Evolutionary conservation across 2,329 filamentous ascomycete genomes (phyloP), one percentile per base, ranked within the genome.

Genomic region (Microcyclospora pomicola): DNA sequence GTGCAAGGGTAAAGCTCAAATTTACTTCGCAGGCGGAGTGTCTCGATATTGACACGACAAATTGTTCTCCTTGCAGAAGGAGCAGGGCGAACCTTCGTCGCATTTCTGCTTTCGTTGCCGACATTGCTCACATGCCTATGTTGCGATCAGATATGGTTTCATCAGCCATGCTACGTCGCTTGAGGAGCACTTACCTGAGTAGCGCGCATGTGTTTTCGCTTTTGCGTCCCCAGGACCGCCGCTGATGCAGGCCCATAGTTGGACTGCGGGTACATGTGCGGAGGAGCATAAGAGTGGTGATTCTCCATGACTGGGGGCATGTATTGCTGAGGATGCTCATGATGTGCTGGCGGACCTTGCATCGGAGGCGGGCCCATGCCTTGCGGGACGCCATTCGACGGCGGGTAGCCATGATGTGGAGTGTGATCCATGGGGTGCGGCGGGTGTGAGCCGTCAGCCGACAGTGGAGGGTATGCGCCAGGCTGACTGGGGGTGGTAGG

Each of bases 81-180:
- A 84, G 55, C 85, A 88, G 51, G 82, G 86, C 47, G 81, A 77
- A 9, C 78, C 77, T 65, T 94, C 86, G 51, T 93, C 85, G 57
- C 86, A 94, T 61, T 93, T 93, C 11, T 85, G 85, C 60, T 93
- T 94, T 30, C 88, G 72, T 43, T 82, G 73, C 41, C 86, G 77
- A 61, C 86, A 94, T 59, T 80, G 83, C 53, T 93, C 86, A 60
- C 91, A 98, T 29, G 91, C 91, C 79, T 93, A 40, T 24, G 33
- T 28, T 31, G 31, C 19, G 41, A 24, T 24, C 19, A 24, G 19
- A 24, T 24, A 24, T 51, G 37, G 52, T 42, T 37, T 24, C 33
- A 38, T 31, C 16, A 9, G 27, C 32, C 34, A 37, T 29, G 35
- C 19, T 27, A 27, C 27, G 16, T 32, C 24, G 14, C 27, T 13